Evolutionary conservation across 2,329 filamentous ascomycete species (phyloP), one percentile per base, ranked within the genome.

Genomic region (Scortechinia acanthostroma): DNA sequence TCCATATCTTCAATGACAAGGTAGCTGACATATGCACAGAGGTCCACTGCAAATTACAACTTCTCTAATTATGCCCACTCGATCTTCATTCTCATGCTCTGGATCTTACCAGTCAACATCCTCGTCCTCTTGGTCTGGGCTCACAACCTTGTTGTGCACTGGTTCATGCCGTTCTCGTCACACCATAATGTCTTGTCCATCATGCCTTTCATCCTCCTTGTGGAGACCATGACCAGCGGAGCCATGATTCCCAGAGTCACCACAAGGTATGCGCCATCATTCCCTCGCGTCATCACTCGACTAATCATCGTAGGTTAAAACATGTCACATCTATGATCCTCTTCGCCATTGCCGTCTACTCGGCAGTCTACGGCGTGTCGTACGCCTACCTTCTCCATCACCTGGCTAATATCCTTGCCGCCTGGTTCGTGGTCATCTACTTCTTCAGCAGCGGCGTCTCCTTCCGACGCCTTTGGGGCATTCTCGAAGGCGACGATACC

Each of bases 101-200:
- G 81, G 80, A 74, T 86, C 43, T 62, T 85, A n/a, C 81, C 81
- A 2, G 81, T 86, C 59, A 85, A 85, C 56, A 64, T 83, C 21
- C 76, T 81, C 2, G 79, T 85, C 17, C 70, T 86, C 16, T 73
- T 84, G 13, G 81, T 86, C 45, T 86, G 81, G 81, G 70, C 81
- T 45, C 80, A 83, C 54, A 85, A 86, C 54, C 70, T 86, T 35
- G 72, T 78, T 17, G 76, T 84, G 16, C 80, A 83, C 56, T 86
- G 81, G 80, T 68, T 84, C 51, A 84, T 80, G 49, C 80, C 80
- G 1, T 86, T 86, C 58, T 82, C 78, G 16, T 80, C 78, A 3
- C 80, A 85, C 53, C 80, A 85, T 62, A 86, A 85, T 60, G 73
- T 86, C 46, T 64, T 85, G 47, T 80, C 77, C 42, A 79, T 86